These are phyloP conservation scores for Phialocephala subalpina DNA, from an alignment of 2,329 filamentous ascomycete species.

Conservation along the genomic window DNA sequence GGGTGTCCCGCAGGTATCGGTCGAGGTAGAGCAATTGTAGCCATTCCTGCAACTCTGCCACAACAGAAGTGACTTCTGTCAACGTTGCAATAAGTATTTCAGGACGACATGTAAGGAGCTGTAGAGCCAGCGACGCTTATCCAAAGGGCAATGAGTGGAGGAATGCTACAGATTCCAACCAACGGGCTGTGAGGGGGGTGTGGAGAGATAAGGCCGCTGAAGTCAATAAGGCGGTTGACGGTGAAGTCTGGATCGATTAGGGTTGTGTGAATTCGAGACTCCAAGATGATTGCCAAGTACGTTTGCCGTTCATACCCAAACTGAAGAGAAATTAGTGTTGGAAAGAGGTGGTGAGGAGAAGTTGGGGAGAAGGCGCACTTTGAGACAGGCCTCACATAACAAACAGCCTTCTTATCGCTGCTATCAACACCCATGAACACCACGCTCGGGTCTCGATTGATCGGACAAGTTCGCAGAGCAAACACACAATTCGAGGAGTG, in stretches of 20 bases:
- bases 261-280: background rate
- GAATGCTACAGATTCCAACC: constrained; percentile 13
- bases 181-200: constrained; percentile 4
- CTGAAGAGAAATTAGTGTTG: background rate
- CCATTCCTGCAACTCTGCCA: constrained; percentile 34
- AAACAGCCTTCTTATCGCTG: constrained; percentile 9
- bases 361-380: background rate
- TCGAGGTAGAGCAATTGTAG: constrained; percentile 45
- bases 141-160: constrained; percentile 11
- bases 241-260: background rate
- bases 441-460: background rate
- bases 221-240: background rate
- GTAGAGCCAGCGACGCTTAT: constrained; percentile 14
- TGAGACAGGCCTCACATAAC: constrained; percentile 1
- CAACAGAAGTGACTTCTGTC: constrained; percentile 11
- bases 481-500: background rate
- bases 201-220: constrained; percentile 17
- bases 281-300: background rate
- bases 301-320: background rate
- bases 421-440: constrained; percentile 3
- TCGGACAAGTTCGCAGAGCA: background rate
- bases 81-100: constrained; percentile 22
- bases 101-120: constrained; percentile 25
- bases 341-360: background rate
- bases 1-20: constrained; percentile 38